phyloP scores from a whole-genome alignment of 352 stramenopile species.

The Phytophthora rubi region DNA sequence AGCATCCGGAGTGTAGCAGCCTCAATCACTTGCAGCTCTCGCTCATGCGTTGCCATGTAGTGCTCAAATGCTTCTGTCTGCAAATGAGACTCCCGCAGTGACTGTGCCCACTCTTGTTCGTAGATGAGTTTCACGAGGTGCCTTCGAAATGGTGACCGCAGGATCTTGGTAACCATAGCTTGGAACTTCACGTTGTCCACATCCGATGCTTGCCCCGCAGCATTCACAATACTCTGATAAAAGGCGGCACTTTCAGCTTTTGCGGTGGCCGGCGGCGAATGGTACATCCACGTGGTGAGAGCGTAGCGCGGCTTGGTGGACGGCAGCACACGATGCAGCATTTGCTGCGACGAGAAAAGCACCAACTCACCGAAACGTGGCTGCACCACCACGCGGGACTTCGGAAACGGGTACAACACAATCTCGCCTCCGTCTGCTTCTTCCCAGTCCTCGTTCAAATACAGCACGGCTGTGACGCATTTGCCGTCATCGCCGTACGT shows the following conservation, averaged over 20 bases:
- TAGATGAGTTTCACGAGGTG: constrained; percentile 70
- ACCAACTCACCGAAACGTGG: constrained; percentile 74
- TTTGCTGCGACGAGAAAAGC: constrained; percentile 81
- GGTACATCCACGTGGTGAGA: constrained; percentile 81
- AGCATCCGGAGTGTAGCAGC: constrained; percentile 64
- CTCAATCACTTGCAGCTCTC: constrained; percentile 58
- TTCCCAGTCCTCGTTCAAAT: constrained; percentile 84
- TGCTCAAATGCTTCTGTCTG: constrained; percentile 56
- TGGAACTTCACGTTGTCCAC: constrained; percentile 18
- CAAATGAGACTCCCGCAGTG: constrained; percentile 63
- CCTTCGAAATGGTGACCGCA: constrained; percentile 63
- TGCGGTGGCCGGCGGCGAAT: constrained; percentile 18
- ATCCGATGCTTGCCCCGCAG: neutral
- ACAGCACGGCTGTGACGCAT: constrained; percentile 83
- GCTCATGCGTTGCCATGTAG: constrained; percentile 71
- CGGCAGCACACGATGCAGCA: constrained; percentile 81
- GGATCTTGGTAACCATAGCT: constrained; percentile 57
- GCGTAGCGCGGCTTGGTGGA: constrained; percentile 53
- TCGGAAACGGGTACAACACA: constrained; percentile 82
- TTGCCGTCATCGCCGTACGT: constrained; percentile 85
- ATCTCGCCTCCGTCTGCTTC: constrained; percentile 79
- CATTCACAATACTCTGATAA: constrained; percentile 21
- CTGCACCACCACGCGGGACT: constrained; percentile 49
- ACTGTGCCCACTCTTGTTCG: constrained; percentile 60
- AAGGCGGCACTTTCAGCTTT: constrained; percentile 34